Conservation (phyloP, 192 early-diverging fungal species). For the Coemansia sp. region DNA sequence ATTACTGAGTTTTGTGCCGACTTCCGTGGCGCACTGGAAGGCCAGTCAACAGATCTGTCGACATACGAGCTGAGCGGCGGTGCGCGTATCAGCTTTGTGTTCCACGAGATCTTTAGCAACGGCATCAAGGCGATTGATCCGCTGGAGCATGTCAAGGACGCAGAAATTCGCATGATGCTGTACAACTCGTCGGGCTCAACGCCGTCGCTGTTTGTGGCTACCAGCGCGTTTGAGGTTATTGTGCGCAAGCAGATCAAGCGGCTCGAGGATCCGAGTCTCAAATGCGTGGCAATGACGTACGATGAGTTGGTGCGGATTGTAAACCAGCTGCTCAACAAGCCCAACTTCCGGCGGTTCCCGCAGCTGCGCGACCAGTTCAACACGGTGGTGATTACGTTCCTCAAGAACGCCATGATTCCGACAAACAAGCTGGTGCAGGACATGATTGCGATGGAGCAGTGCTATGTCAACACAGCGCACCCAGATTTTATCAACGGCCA, state of each 20-base stretch:
- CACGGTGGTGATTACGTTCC: slow-evolving; percentile 89
- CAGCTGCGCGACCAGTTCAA: slow-evolving; percentile 90
- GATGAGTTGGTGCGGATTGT: slow-evolving; percentile 98
- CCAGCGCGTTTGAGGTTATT: slow-evolving; percentile 96
- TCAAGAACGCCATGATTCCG: slow-evolving; percentile 85
- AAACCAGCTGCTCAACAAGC: slow-evolving; percentile 87
- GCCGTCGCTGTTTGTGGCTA: slow-evolving; percentile 96
- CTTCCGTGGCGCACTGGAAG: slow-evolving; percentile 94
- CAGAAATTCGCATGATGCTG: slow-evolving; percentile 96
- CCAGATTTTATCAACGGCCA: slow-evolving; percentile 99
- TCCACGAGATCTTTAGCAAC: slow-evolving; percentile 94
- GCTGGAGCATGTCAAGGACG: slow-evolving; percentile 98
- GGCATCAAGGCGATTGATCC: slow-evolving; percentile 95
- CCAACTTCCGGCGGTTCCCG: slow-evolving; percentile 96
- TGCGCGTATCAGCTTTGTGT: slow-evolving; percentile 98
- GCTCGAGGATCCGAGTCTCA: slow-evolving; percentile 95
- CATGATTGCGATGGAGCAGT: slow-evolving; percentile 89
- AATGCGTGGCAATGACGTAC: slow-evolving; percentile 94
- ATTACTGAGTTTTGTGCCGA: slow-evolving; percentile 99
- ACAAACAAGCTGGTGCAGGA: slow-evolving; percentile 95
- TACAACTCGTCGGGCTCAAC: slow-evolving; percentile 98
- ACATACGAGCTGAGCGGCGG: slow-evolving; percentile 95
- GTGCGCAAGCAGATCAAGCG: slow-evolving; percentile 99
- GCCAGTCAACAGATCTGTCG: slow-evolving; percentile 93
- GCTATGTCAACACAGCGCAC: slow-evolving; percentile 98